Percentiles rank a stretch among this genome's conserved stretches.
Conservation (phyloP, 2,329 filamentous ascomycete species). For the Colletotrichum sp. region DNA sequence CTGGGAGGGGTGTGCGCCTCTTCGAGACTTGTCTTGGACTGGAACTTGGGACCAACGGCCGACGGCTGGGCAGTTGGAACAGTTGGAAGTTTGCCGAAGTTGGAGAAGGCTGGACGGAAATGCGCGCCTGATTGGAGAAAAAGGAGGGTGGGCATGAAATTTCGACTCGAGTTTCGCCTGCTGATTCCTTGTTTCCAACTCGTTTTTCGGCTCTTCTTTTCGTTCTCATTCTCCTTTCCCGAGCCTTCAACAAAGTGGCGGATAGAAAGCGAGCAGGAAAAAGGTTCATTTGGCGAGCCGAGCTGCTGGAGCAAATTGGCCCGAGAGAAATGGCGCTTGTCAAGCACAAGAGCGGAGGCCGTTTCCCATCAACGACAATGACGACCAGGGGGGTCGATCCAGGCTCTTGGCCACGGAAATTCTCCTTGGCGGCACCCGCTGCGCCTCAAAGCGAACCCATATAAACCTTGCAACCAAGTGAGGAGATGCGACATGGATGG, state of each 20-base stretch:
- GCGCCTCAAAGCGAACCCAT: conserved; percentile 2
- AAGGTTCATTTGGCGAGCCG: conserved; percentile 9
- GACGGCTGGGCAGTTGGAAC: not conserved
- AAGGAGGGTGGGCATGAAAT: not conserved
- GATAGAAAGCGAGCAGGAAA: not conserved
- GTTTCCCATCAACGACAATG: conserved; percentile 1
- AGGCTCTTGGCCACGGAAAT: conserved; percentile 2
- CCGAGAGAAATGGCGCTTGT: conserved; percentile 7
- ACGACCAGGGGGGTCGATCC: not conserved
- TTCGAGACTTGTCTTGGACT: not conserved
- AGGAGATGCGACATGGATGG: not conserved
- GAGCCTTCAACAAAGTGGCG: not conserved
- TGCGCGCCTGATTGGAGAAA: not conserved
- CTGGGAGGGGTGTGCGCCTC: not conserved
- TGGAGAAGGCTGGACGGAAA: not conserved
- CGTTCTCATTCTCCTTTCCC: not conserved
- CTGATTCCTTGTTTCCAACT: not conserved
- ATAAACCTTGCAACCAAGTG: not conserved
- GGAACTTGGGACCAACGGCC: not conserved
- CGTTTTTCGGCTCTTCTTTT: not conserved
- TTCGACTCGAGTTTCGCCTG: not conserved
- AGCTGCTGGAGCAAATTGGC: conserved; percentile 3
- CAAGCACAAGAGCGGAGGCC: conserved; percentile 2
- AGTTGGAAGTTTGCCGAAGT: not conserved
- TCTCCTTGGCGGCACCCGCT: conserved; percentile 7